These are phyloP conservation scores for Aspergillus fructus DNA, from an alignment of 2,329 filamentous ascomycete species.

Conservation along the genomic window DNA sequence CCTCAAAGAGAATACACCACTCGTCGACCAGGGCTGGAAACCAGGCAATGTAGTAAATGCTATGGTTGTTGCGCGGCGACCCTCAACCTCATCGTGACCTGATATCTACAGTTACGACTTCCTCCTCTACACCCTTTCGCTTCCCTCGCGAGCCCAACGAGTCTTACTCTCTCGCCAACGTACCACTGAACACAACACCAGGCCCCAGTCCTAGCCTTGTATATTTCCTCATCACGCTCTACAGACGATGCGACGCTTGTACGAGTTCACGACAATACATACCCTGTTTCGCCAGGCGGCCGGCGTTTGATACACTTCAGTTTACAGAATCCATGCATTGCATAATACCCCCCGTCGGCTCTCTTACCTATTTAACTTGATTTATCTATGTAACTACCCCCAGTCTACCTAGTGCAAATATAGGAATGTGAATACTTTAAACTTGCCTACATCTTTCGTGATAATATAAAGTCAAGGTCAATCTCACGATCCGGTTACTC, in stretches of 20 bases:
- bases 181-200: no score
- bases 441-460: not conserved
- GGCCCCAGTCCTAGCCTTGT: no score
- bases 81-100: constrained; percentile 17
- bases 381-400: not conserved
- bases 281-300: not conserved
- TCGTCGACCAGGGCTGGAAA: constrained; percentile 73
- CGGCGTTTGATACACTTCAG: constrained; percentile 2
- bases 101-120: not conserved
- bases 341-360: not conserved
- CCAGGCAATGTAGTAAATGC: constrained; percentile 75
- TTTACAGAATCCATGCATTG: not conserved
- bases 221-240: not conserved
- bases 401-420: not conserved
- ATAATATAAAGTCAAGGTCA: no score
- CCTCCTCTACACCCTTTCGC: not conserved
- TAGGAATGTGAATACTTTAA: not conserved
- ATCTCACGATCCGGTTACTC: no score
- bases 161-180: no score
- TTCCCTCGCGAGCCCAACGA: not conserved
- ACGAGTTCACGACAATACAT: not conserved
- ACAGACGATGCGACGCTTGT: not conserved
- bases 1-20: constrained; percentile 65
- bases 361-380: not conserved
- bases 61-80: constrained; percentile 54